phyloP scores from a whole-genome alignment of 2,329 filamentous ascomycete genomes.

The Cyphellophora europaea region DNA sequence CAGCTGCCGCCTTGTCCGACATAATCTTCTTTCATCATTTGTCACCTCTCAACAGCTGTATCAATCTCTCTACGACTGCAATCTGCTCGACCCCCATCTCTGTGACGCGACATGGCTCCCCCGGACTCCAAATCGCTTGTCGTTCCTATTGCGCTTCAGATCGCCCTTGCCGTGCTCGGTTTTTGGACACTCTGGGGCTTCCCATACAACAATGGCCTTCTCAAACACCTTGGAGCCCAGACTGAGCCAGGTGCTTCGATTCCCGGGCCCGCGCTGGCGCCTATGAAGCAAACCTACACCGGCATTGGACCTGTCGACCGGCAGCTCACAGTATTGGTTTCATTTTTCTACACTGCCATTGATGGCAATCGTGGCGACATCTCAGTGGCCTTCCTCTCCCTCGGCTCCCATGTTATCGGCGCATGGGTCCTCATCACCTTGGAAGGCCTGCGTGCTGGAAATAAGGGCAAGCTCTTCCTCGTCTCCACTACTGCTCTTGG shows the following conservation, averaged over 20 bases:
- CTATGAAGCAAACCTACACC: conserved; percentile 20
- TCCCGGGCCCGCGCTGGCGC: conserved; percentile 19
- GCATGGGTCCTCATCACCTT: conserved; percentile 34
- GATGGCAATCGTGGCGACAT: conserved; percentile 28
- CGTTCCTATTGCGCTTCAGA: background rate
- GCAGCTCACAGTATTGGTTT: conserved; percentile 19
- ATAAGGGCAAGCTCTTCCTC: conserved; percentile 26
- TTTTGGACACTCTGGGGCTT: conserved; percentile 20
- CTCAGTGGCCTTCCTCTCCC: conserved; percentile 27
- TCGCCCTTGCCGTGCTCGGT: conserved; percentile 7
- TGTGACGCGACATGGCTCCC: background rate
- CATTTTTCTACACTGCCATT: conserved; percentile 31
- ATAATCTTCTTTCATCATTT: too few species aligned
- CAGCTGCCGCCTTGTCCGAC: too few species aligned
- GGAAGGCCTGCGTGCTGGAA: conserved; percentile 36
- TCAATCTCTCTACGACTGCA: background rate
- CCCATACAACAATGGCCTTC: conserved; percentile 20
- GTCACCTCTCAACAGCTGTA: too few species aligned
- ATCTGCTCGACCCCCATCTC: background rate
- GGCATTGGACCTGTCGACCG: conserved; percentile 19
- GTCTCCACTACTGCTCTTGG: conserved; percentile 29
- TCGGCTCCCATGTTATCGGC: conserved; percentile 31
- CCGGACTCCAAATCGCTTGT: background rate
- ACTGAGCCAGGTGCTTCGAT: conserved; percentile 18
- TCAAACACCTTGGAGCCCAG: conserved; percentile 15